These are phyloP conservation scores for Arabis alpina DNA, from an alignment of 345 rosid species.

Conservation along the genomic window DNA sequence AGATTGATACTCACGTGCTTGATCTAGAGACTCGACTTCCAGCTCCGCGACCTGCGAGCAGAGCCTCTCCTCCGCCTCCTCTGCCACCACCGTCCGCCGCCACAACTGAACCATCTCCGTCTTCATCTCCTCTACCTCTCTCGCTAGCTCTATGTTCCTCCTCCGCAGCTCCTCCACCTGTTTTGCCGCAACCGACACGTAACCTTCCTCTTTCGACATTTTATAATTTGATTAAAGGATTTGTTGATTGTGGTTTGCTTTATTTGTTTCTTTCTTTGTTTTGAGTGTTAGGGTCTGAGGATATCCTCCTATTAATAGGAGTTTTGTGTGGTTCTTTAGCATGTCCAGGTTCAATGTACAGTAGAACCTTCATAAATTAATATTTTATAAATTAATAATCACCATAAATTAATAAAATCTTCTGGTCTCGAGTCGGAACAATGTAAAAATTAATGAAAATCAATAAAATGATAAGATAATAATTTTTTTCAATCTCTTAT, in stretches of 20 bases:
- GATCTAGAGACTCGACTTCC: conserved; percentile 75
- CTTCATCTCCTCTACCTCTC: conserved; percentile 41
- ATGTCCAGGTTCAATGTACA: conserved; percentile 40
- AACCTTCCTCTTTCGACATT: conserved; percentile 23
- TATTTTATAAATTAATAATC: too few relatives aligned
- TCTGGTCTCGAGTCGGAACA: too few relatives aligned
- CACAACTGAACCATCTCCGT: conserved; percentile 39
- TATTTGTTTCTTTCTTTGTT: background rate
- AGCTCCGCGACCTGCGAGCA: conserved; percentile 84
- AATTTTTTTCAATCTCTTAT: too few relatives aligned
- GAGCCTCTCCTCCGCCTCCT: conserved; percentile 84
- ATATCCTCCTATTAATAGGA: conserved; percentile 23
- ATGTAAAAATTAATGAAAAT: too few relatives aligned
- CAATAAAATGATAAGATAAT: too few relatives aligned
- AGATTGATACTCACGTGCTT: conserved; percentile 67
- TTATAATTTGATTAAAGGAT: background rate
- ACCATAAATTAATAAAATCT: too few relatives aligned
- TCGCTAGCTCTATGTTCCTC: conserved; percentile 64
- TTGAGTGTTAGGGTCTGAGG: conserved; percentile 15
- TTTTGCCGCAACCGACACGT: conserved; percentile 20
- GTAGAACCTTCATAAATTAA: too few relatives aligned
- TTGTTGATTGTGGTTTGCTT: conserved; percentile 9
- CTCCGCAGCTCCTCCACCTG: conserved; percentile 45
- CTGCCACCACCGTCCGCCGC: conserved; percentile 67
- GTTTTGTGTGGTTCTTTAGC: background rate